Conservation (phyloP, 257 asterid genomes). For the Buddleja alternifolia region DNA sequence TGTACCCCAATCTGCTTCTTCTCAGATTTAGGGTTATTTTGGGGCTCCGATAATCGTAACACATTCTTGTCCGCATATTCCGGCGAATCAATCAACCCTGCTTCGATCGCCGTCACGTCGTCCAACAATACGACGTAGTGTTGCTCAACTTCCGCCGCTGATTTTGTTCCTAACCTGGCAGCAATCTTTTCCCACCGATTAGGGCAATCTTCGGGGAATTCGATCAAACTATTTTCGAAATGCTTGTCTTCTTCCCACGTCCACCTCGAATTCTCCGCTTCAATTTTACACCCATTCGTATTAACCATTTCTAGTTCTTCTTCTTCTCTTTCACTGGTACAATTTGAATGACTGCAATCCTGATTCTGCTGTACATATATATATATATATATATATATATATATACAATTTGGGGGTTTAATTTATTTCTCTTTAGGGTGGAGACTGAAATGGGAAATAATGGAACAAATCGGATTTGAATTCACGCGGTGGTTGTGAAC, state of each 20-base stretch:
- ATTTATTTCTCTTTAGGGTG: not conserved
- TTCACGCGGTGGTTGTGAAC: constrained; percentile 18
- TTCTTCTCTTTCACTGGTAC: not conserved
- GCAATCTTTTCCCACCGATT: constrained; percentile 50
- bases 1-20: constrained; percentile 35
- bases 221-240: constrained; percentile 40
- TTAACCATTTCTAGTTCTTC: too few relatives aligned
- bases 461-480: not conserved
- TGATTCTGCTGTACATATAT: not conserved
- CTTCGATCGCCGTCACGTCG: constrained; percentile 50
- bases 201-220: constrained; percentile 37
- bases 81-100: constrained; percentile 46
- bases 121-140: constrained; percentile 47
- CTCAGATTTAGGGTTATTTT: constrained; percentile 32
- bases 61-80: constrained; percentile 33
- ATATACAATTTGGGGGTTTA: not conserved
- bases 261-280: constrained; percentile 45
- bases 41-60: constrained; percentile 19
- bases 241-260: constrained; percentile 53
- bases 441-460: not conserved
- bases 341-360: constrained; percentile 2
- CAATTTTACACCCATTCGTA: constrained; percentile 8
- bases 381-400: not conserved
- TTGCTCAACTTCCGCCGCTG: constrained; percentile 46
- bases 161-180: constrained; percentile 39